phyloP scores from a whole-genome alignment of 2,329 filamentous ascomycete genomes.

The Ophiosphaerella herpotricha region DNA sequence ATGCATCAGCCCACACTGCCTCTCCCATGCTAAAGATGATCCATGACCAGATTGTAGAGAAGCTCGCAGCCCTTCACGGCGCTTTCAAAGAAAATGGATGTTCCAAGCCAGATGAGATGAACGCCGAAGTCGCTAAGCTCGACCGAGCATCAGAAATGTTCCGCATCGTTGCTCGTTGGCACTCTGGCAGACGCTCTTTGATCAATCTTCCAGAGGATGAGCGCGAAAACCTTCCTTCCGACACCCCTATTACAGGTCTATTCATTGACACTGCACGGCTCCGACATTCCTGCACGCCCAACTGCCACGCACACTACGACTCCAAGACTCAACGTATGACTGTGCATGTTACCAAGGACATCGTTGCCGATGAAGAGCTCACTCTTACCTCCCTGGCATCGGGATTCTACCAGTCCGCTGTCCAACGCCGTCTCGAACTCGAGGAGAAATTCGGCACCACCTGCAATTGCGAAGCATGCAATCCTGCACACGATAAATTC shows the following conservation, averaged over 20 bases:
- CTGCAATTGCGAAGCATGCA: constrained; percentile 18
- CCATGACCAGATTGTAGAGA: neutral
- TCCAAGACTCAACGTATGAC: constrained; percentile 7
- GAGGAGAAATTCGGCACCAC: constrained; percentile 1
- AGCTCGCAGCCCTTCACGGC: no score
- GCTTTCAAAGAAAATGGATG: no score
- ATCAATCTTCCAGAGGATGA: constrained; percentile 2
- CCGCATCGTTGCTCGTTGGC: constrained; percentile 18
- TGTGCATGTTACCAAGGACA: constrained; percentile 10
- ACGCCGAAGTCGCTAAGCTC: neutral
- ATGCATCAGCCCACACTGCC: constrained; percentile 1
- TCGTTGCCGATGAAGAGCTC: constrained; percentile 12
- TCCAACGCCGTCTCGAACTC: constrained; percentile 2
- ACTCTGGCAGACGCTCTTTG: constrained; percentile 8
- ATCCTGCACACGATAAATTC: neutral
- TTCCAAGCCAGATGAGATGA: no score
- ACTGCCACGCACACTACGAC: constrained; percentile 17
- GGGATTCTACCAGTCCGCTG: constrained; percentile 10
- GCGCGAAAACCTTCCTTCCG: neutral
- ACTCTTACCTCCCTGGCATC: constrained; percentile 7
- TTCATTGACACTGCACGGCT: constrained; percentile 41
- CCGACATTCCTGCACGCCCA: constrained; percentile 31
- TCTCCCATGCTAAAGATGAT: constrained; percentile 5
- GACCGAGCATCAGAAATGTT: neutral
- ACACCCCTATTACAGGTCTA: constrained; percentile 15